Percentiles rank a stretch among this genome's conserved stretches.
These are phyloP conservation scores for Chalaropsis thielavioides DNA, from an alignment of 2,329 filamentous ascomycete species.

Conservation along the genomic window DNA sequence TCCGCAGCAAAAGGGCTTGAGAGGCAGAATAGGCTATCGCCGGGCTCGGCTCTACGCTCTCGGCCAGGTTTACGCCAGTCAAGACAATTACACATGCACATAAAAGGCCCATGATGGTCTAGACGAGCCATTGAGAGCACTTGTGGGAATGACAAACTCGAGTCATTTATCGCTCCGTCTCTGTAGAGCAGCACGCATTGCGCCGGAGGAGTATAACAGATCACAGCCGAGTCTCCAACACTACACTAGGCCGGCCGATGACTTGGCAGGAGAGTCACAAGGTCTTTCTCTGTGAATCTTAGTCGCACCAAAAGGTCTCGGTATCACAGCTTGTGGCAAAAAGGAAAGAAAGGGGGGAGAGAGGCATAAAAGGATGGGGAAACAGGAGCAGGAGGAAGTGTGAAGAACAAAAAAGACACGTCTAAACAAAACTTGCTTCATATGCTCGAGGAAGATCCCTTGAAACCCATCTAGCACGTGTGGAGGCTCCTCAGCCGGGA, in stretches of 20 bases:
- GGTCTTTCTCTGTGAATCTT: background rate
- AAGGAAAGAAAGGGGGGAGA: background rate
- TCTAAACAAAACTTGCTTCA: background rate
- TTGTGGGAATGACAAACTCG: background rate
- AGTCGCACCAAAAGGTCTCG: background rate
- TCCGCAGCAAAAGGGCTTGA: background rate
- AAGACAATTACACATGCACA: background rate
- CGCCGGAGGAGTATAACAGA: background rate
- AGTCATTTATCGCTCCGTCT: background rate
- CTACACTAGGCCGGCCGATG: background rate
- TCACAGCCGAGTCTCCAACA: background rate
- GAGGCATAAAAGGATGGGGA: background rate
- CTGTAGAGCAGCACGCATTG: background rate
- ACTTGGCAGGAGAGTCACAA: background rate
- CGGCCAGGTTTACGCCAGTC: background rate
- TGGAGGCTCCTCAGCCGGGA: background rate
- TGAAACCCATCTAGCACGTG: background rate
- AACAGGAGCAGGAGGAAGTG: background rate
- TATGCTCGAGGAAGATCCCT: background rate
- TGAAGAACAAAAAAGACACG: background rate
- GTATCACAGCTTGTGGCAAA: background rate
- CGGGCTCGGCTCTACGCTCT: background rate
- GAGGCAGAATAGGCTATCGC: no score
- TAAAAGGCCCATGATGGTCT: background rate
- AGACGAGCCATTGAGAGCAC: background rate